These are phyloP conservation scores for Paspalum notatum DNA, from an alignment of 176 grass and related monocot genomes.

Conservation along the genomic window DNA sequence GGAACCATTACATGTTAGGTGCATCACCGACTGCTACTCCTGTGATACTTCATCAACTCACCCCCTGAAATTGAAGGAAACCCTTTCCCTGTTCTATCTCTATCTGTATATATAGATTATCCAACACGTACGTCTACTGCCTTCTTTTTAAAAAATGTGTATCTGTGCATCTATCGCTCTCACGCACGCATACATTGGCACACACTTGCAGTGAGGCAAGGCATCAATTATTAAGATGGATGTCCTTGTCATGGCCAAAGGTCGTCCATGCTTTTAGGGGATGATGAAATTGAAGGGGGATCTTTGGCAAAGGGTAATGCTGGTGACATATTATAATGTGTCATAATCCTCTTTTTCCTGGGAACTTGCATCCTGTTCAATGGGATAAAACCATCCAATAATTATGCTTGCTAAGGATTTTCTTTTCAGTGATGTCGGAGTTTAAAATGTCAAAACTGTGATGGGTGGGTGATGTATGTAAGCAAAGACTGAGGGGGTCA, in stretches of 20 bases:
- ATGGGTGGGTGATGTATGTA: not conserved
- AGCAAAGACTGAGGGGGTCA: constrained; percentile 35
- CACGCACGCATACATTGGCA: not conserved
- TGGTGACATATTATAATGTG: not conserved
- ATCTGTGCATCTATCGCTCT: not conserved
- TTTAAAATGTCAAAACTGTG: not conserved
- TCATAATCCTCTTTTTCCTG: not conserved
- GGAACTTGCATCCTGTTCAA: constrained; percentile 23
- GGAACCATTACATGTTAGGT: constrained; percentile 11
- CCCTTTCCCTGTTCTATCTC: not conserved
- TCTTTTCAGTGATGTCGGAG: constrained; percentile 2
- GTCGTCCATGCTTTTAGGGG: constrained; percentile 52
- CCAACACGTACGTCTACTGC: not conserved
- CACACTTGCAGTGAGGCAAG: constrained; percentile 6
- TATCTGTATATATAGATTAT: constrained; percentile 18
- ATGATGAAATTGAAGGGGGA: constrained; percentile 29
- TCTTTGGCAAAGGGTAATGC: constrained; percentile 25
- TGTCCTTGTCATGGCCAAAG: constrained; percentile 78
- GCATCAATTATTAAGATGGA: constrained; percentile 42
- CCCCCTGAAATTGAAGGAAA: constrained; percentile 33
- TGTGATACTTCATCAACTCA: constrained; percentile 31
- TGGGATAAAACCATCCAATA: constrained; percentile 36
- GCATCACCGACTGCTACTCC: constrained; percentile 34
- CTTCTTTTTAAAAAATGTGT: not conserved
- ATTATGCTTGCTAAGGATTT: constrained; percentile 44